Percentiles rank a stretch among this genome's conserved stretches.
Evolutionary conservation across 192 early-diverging fungal genomes (phyloP).

Genomic region (Umbelopsis vinacea): DNA sequence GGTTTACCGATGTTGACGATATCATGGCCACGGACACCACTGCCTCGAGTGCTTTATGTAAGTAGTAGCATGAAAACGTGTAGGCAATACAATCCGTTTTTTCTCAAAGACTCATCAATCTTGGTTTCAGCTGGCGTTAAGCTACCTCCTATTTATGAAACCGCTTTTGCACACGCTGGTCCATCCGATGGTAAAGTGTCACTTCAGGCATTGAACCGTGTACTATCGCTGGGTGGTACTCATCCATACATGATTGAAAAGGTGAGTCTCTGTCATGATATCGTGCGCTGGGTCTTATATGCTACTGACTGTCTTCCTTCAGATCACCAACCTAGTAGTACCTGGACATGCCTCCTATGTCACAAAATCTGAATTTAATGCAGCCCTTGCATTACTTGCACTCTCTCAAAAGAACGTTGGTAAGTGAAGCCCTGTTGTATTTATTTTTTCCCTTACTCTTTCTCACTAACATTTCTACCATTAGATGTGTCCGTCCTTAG

Average conservation of each 20-base stretch:
- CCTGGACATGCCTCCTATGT: conserved; percentile 51
- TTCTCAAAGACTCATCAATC: too few relatives aligned
- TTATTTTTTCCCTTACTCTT: too few relatives aligned
- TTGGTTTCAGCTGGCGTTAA: conserved; percentile 42
- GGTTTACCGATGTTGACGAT: not conserved
- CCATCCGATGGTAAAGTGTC: conserved; percentile 50
- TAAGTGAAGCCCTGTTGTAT: conserved; percentile 17
- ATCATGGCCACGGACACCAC: not conserved
- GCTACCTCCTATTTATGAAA: conserved; percentile 52
- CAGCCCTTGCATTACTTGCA: conserved; percentile 70
- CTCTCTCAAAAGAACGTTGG: conserved; percentile 83
- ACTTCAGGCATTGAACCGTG: conserved; percentile 47
- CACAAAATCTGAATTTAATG: conserved; percentile 69
- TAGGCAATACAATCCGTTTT: too few relatives aligned
- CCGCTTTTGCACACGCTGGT: conserved; percentile 49
- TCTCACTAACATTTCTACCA: not conserved
- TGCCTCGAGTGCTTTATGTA: conserved; percentile 6
- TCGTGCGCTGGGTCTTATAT: not conserved
- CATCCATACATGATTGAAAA: conserved; percentile 1
- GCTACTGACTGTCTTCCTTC: not conserved
- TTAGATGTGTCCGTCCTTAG: conserved; percentile 66
- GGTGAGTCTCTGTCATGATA: not conserved
- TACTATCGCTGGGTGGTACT: conserved; percentile 33
- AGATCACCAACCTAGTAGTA: conserved; percentile 39
- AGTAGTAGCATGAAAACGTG: not conserved